These are phyloP conservation scores for Prunus kanzakura DNA, from an alignment of 306 rosid genomes.

Conservation along the genomic window DNA sequence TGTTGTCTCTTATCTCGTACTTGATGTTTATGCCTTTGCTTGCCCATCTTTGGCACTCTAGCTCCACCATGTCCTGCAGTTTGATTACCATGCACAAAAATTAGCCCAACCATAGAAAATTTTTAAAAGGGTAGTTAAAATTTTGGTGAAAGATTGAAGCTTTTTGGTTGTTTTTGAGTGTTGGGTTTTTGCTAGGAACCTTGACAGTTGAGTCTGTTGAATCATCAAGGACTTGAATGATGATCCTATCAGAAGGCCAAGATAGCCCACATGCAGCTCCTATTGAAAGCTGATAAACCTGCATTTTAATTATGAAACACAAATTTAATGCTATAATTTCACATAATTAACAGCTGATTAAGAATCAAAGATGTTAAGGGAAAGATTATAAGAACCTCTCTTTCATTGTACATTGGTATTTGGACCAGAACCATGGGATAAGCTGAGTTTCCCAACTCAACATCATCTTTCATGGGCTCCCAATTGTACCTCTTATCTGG, in stretches of 20 bases:
- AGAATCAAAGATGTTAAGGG: not conserved
- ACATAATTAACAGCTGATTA: not conserved
- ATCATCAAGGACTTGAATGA: constrained; percentile 83
- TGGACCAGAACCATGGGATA: constrained; percentile 81
- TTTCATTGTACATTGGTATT: constrained; percentile 90
- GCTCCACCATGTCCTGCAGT: constrained; percentile 63
- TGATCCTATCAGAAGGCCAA: constrained; percentile 87
- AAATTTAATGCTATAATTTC: not conserved
- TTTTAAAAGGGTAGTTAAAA: not conserved
- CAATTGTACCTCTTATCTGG: constrained; percentile 78
- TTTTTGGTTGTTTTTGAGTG: not conserved
- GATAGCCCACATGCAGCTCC: constrained; percentile 87
- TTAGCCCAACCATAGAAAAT: not conserved
- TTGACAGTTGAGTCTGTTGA: constrained; percentile 74
- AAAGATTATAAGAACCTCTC: constrained; percentile 56
- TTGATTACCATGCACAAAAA: not conserved
- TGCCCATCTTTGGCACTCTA: constrained; percentile 78
- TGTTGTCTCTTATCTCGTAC: constrained; percentile 76
- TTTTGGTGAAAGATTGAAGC: not conserved
- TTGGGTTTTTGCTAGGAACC: constrained; percentile 31
- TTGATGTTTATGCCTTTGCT: constrained; percentile 75
- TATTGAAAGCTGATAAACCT: constrained; percentile 86
- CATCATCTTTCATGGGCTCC: constrained; percentile 70
- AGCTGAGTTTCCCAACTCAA: constrained; percentile 65
- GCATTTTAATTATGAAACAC: constrained; percentile 9